Percentiles rank a stretch among this genome's conserved stretches.
These are phyloP conservation scores for Kodamaea lidongshanica DNA, from an alignment of 805 yeast genomes.

Conservation along the genomic window DNA sequence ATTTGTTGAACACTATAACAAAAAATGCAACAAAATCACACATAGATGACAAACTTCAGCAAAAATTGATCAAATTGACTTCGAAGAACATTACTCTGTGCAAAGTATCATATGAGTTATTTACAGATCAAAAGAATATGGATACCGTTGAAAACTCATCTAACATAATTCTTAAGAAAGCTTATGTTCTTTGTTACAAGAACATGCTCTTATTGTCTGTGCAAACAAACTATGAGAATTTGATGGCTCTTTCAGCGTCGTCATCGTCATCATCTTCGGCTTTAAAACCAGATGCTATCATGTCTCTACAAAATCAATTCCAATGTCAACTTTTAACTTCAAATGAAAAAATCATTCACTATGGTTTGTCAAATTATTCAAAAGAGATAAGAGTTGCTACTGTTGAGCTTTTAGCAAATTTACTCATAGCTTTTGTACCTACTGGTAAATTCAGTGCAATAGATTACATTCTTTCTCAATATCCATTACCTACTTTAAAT, in stretches of 20 bases:
- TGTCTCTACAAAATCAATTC: constrained; percentile 35
- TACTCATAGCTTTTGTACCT: constrained; percentile 32
- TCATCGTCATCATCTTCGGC: constrained; percentile 34
- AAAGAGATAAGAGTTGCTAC: constrained; percentile 33
- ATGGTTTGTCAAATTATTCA: constrained; percentile 27
- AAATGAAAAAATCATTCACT: constrained; percentile 25
- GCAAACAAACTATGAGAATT: constrained; percentile 31
- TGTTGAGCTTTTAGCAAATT: constrained; percentile 29
- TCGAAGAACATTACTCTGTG: constrained; percentile 21
- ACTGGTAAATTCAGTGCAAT: constrained; percentile 32
- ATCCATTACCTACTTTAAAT: constrained; percentile 26
- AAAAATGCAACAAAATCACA: constrained; percentile 33
- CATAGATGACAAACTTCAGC: constrained; percentile 35
- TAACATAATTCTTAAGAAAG: constrained; percentile 24
- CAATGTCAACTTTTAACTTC: constrained; percentile 25
- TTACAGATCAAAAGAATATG: constrained; percentile 9
- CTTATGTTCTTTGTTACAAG: constrained; percentile 28
- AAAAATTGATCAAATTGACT: constrained; percentile 29
- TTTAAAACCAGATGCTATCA: constrained; percentile 37
- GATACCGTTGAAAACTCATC: constrained; percentile 11
- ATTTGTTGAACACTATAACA: constrained; percentile 25
- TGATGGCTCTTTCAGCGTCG: constrained; percentile 28
- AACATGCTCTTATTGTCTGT: constrained; percentile 28
- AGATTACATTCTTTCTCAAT: constrained; percentile 29
- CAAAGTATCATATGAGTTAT: constrained; percentile 16